These are phyloP conservation scores for Anaeramoeba ignava DNA, from an alignment of 78 protist species.

Conservation along the genomic window DNA sequence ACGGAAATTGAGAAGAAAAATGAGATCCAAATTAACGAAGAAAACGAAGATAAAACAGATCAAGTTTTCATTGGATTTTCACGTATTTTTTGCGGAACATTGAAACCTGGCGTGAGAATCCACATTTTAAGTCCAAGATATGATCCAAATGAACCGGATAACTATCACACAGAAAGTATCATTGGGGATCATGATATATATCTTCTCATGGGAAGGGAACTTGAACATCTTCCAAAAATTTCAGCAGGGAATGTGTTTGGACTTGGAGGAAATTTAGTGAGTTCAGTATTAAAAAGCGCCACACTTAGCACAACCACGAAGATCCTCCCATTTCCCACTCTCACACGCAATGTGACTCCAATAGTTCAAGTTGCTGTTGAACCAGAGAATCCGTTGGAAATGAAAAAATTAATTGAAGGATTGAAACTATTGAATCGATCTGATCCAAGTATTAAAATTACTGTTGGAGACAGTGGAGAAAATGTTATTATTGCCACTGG, in stretches of 20 bases:
- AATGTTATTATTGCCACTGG: not conserved
- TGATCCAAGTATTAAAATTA: not conserved
- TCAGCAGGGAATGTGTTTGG: constrained; percentile 79
- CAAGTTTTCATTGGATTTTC: not conserved
- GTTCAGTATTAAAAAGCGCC: not conserved
- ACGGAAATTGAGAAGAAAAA: not conserved
- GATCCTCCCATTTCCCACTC: not conserved
- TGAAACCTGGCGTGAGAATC: not conserved
- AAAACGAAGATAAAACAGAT: not conserved
- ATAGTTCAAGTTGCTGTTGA: not conserved
- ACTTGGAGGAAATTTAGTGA: constrained; percentile 50
- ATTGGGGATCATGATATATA: constrained; percentile 19
- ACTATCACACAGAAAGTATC: not conserved
- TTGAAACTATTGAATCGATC: not conserved
- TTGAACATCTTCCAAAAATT: constrained; percentile 46
- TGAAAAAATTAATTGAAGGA: not conserved
- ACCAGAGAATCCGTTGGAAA: not conserved
- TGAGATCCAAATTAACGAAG: too few relatives aligned
- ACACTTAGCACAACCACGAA: not conserved
- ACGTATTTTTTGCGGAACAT: not conserved
- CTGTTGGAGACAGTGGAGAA: not conserved
- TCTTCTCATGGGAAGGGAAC: constrained; percentile 74
- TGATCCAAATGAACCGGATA: not conserved
- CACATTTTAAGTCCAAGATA: not conserved
- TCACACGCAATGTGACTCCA: not conserved